Evolutionary conservation across 2,329 filamentous ascomycete genomes (phyloP), one percentile per base, ranked within the genome.

Genomic region (Fusarium heterosporum): DNA sequence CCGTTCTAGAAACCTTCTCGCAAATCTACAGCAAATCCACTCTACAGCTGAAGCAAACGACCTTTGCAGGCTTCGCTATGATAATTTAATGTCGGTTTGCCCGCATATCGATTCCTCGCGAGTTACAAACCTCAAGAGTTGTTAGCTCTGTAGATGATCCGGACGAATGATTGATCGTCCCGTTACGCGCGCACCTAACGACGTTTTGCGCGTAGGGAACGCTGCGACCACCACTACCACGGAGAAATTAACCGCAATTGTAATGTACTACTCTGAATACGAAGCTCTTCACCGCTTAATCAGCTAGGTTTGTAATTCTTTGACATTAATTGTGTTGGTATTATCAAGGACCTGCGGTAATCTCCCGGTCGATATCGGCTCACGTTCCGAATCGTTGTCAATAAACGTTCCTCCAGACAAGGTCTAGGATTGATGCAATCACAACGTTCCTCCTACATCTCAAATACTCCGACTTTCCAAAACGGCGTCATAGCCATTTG

Each of bases 1-100:
- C 30, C 49, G 56, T 73, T 73, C 71, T 73, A 71, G 71, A 73
- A 73, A 62, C 61, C 68, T 73, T 73, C 68, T 71, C 56, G n/a
- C 36, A 36, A 66, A 63, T 67, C 55, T 58, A 47, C 46, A 51
- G 30, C 60, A 68, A 36, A 64, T 61, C 53, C 53, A 64, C 49
- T 68, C 46, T 53, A 46, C 32, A 61, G 55, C 54, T 63, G 49
- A 55, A 50, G 38, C 43, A 53, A 52, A 43, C 34, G 29, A 40
- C 46, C 32, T 14, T 22, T 53, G 32, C 25, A 39, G 36, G 26
- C 22, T 22, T 22, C 22, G 22, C 34, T 36, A 17, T 36, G 16
- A 36, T 36, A 16, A 8, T 36, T 36, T n/a, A 39, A 51, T 42
- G 16, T 55, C 60, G 54, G 43, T 17, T 39, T 45, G 46, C 26